phyloP scores from a whole-genome alignment of 1,284 basidiomycete species.

The Cystobasidium slooffiae region DNA sequence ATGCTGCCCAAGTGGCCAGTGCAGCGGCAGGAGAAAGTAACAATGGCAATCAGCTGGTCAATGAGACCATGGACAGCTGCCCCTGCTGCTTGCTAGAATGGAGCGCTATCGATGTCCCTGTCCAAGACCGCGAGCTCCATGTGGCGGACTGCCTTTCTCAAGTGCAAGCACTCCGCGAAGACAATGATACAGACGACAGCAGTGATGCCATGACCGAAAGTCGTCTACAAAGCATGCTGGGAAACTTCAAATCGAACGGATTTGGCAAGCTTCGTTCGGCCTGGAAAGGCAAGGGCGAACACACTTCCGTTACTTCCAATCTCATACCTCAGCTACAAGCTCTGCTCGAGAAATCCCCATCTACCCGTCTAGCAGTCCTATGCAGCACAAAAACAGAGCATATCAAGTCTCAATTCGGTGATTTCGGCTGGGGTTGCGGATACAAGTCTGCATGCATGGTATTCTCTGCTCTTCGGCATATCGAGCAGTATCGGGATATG shows the following conservation, averaged over 20 bases:
- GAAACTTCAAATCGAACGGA: constrained; percentile 18
- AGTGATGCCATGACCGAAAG: not conserved
- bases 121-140: constrained; percentile 21
- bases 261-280: constrained; percentile 26
- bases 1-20: not conserved
- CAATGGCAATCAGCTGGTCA: not conserved
- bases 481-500: constrained; percentile 44
- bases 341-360: constrained; percentile 16
- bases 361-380: constrained; percentile 40
- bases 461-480: constrained; percentile 47
- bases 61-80: not conserved
- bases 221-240: not conserved
- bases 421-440: constrained; percentile 50
- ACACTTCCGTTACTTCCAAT: constrained; percentile 14
- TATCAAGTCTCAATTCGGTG: constrained; percentile 43
- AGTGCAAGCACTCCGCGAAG: constrained; percentile 27
- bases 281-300: constrained; percentile 11
- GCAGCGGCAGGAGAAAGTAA: not conserved
- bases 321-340: constrained; percentile 19
- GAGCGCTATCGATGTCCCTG: constrained; percentile 24
- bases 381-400: constrained; percentile 36
- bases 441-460: constrained; percentile 54
- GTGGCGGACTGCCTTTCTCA: constrained; percentile 41
- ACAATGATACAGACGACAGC: constrained; percentile 19
- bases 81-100: constrained; percentile 38